A percentile compares a stretch with the other conserved stretches of the same genome.
Conservation (phyloP, 306 rosid genomes). For the Astragalus glycyphyllos region DNA sequence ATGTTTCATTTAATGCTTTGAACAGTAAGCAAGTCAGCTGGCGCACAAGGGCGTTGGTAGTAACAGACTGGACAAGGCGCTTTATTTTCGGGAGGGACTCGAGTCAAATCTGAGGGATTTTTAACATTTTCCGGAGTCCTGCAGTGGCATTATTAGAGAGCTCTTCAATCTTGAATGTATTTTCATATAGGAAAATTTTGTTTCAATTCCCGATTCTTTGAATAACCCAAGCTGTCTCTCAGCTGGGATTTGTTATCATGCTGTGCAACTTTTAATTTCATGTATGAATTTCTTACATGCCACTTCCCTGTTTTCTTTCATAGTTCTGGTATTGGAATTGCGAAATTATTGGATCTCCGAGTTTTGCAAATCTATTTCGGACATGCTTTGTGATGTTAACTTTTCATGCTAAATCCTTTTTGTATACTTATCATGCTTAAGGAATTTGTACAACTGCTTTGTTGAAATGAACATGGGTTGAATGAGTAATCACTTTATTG, state of each 20-base stretch:
- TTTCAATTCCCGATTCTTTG: constrained; percentile 39
- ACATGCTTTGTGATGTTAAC: constrained; percentile 31
- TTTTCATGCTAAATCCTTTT: background rate
- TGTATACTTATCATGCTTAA: background rate
- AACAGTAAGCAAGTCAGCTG: constrained; percentile 98
- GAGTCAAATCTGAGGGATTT: constrained; percentile 64
- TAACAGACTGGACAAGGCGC: constrained; percentile 87
- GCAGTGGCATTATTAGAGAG: constrained; percentile 12
- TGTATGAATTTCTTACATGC: constrained; percentile 24
- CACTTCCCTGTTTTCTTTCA: constrained; percentile 8
- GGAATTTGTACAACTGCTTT: background rate
- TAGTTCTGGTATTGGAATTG: constrained; percentile 26
- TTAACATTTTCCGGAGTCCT: constrained; percentile 22
- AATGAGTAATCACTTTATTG: constrained; percentile 4
- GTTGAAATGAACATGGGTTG: background rate
- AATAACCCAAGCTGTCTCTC: constrained; percentile 42
- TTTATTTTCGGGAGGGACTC: constrained; percentile 91
- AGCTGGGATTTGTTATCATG: constrained; percentile 31
- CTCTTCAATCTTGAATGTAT: constrained; percentile 25
- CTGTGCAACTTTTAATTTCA: constrained; percentile 18
- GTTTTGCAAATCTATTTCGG: constrained; percentile 45
- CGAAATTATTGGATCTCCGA: constrained; percentile 38
- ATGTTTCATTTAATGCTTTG: constrained; percentile 29
- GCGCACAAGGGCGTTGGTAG: constrained; percentile 89
- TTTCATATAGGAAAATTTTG: constrained; percentile 31